Evolutionary conservation across 2,329 filamentous ascomycete genomes (phyloP), one percentile per base, ranked within the genome.

Genomic region (Cercospora sesami): DNA sequence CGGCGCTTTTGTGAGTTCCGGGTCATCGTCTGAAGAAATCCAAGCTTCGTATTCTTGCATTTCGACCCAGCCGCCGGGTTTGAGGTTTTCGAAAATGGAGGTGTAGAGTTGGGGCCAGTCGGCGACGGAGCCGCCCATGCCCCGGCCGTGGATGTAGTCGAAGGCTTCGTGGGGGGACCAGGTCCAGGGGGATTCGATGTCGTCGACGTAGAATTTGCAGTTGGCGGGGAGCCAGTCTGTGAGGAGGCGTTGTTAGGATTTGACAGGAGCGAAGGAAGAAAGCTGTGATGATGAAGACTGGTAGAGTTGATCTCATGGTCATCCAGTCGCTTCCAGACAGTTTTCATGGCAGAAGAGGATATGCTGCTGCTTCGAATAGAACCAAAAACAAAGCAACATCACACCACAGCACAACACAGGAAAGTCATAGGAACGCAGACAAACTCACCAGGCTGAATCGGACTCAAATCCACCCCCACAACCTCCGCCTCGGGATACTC

Each of bases 11-110:
- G 39, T 61, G n/a, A 71, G 10, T 30, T 66, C 63, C n/a, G 68
- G 68, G 23, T 71, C 69, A 60, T 79, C 77, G 16, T 74, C 69
- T 18, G 72, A 71, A 26, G 65, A 68, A 45, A 72, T 65, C 63
- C 67, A 71, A 55, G 69, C 69, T 57, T 73, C 72, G 62, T 79
- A 76, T 60, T 81, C 80, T 58, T 78, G 78, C 31, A 78, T 73
- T 71, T 81, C 80, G 14, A 81, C 71, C 72, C 78, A 80, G 23
- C 78, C 79, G 12, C 79, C 76, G 5, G 76, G 75, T 62, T 73
- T 71, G 16, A 77, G 55, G 33, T 71, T 61, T 4, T 64, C 65
- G 63, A 67, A 74, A 5, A 72, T 69, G 36, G 71, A 68, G 28
- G 66, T 30, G 65, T 73, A 71, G 45, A 75, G 68, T n/a, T 59